phyloP scores from a whole-genome alignment of 306 rosid genomes.

The Luffa acutangula region DNA sequence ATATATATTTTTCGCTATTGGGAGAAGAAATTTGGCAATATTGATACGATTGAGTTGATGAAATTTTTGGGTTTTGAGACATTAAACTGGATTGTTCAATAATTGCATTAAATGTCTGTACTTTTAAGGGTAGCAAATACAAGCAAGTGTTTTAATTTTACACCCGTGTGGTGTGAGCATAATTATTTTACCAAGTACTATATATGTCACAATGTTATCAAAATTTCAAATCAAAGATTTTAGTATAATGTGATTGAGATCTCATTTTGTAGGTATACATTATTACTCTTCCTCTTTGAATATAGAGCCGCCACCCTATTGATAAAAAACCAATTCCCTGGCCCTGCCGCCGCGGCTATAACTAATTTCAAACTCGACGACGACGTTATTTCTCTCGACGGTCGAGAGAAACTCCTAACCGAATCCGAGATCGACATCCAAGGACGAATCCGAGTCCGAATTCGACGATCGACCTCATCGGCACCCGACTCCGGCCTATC shows the following conservation, averaged over 20 bases:
- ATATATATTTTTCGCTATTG: too few species aligned
- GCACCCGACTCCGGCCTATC: slow-evolving; percentile 13
- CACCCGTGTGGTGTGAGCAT: not conserved
- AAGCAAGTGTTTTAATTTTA: not conserved
- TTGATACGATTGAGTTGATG: not conserved
- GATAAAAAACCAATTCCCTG: slow-evolving; percentile 25
- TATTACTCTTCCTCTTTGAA: slow-evolving; percentile 30
- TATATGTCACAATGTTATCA: not conserved
- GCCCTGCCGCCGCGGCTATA: slow-evolving; percentile 21
- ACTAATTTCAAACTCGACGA: slow-evolving; percentile 25
- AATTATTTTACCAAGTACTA: not conserved
- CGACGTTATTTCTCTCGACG: slow-evolving; percentile 33
- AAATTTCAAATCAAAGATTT: not conserved
- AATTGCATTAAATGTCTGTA: not conserved
- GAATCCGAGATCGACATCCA: slow-evolving; percentile 22
- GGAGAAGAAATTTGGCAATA: not conserved
- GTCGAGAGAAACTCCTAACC: slow-evolving; percentile 18
- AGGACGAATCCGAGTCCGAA: slow-evolving; percentile 25
- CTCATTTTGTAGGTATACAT: slow-evolving; percentile 24
- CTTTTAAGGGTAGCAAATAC: not conserved
- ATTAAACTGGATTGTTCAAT: not conserved
- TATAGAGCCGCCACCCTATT: slow-evolving; percentile 29
- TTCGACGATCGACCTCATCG: slow-evolving; percentile 23
- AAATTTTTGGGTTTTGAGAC: not conserved
- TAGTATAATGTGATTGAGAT: not conserved